These are phyloP conservation scores for Poa pratensis DNA, from an alignment of 176 grass and related monocot species.

Conservation along the genomic window DNA sequence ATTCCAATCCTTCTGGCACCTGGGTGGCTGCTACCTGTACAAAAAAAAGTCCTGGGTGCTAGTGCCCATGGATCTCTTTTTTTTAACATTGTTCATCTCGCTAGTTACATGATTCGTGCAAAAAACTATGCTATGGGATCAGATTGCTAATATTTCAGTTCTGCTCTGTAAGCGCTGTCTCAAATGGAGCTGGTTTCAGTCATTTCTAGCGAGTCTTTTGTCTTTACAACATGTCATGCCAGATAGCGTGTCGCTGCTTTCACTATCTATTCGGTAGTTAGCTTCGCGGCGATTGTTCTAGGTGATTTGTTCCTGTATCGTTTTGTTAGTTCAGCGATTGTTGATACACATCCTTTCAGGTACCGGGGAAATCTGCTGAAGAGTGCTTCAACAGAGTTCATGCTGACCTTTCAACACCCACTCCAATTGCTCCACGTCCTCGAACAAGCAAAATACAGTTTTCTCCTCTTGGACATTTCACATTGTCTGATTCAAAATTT, in stretches of 20 bases:
- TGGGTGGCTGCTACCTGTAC: no score
- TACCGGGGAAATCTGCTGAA: constrained; percentile 72
- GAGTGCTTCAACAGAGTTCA: constrained; percentile 86
- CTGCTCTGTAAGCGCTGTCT: neutral
- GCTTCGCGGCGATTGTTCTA: no score
- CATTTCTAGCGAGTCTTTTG: constrained; percentile 7
- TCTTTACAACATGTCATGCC: neutral
- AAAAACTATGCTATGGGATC: constrained; percentile 1
- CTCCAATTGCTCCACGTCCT: constrained; percentile 60
- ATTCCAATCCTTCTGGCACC: no score
- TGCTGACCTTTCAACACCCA: constrained; percentile 66
- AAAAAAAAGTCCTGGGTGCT: no score
- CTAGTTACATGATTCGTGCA: neutral
- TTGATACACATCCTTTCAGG: constrained; percentile 56
- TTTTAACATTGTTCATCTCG: neutral
- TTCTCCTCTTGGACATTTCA: constrained; percentile 66
- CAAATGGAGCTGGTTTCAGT: constrained; percentile 16
- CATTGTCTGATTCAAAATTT: constrained; percentile 56
- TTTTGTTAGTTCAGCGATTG: constrained; percentile 7
- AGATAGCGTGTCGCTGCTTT: neutral
- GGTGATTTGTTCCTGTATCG: neutral
- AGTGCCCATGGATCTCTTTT: no score
- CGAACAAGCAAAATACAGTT: constrained; percentile 57
- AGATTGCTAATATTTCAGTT: neutral
- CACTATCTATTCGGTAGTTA: neutral